A percentile compares a stretch with the other conserved stretches of the same genome.
Evolutionary conservation across 2,329 filamentous ascomycete species (phyloP).

Genomic region (Ceratocystis destructans): DNA sequence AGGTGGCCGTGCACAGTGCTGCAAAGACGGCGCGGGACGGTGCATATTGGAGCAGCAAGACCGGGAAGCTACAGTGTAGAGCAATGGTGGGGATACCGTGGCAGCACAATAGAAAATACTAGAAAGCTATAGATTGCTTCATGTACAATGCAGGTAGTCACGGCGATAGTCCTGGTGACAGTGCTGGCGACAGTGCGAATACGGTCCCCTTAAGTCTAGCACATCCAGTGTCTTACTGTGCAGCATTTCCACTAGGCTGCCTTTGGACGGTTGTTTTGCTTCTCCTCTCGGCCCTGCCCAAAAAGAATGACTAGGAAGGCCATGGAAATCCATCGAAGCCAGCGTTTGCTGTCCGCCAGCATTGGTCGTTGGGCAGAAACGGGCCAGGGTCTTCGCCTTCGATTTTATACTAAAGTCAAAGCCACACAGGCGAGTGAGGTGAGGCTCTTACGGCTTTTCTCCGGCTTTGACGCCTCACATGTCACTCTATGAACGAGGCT

Average conservation of each 20-base stretch:
- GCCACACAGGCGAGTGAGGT: background rate
- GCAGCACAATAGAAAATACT: background rate
- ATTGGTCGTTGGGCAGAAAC: background rate
- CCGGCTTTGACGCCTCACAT: background rate
- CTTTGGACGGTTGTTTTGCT: too few relatives aligned
- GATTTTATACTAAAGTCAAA: background rate
- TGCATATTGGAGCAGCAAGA: background rate
- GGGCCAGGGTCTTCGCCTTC: background rate
- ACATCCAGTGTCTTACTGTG: too few relatives aligned
- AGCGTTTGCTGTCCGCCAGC: background rate
- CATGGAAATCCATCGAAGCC: background rate
- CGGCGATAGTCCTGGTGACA: too few relatives aligned
- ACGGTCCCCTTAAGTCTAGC: too few relatives aligned
- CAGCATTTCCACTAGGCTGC: too few relatives aligned
- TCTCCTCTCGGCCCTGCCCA: background rate
- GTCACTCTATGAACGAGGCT: background rate
- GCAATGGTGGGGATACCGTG: background rate
- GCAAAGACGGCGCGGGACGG: background rate
- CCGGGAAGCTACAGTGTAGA: background rate
- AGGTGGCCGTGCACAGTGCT: background rate
- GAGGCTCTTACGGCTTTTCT: background rate
- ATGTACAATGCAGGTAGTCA: background rate
- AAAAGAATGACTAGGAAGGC: background rate
- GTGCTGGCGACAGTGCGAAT: too few relatives aligned
- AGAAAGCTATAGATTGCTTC: background rate